phyloP scores from a whole-genome alignment of 331 rosid species.

The Pyrus hybrid region DNA sequence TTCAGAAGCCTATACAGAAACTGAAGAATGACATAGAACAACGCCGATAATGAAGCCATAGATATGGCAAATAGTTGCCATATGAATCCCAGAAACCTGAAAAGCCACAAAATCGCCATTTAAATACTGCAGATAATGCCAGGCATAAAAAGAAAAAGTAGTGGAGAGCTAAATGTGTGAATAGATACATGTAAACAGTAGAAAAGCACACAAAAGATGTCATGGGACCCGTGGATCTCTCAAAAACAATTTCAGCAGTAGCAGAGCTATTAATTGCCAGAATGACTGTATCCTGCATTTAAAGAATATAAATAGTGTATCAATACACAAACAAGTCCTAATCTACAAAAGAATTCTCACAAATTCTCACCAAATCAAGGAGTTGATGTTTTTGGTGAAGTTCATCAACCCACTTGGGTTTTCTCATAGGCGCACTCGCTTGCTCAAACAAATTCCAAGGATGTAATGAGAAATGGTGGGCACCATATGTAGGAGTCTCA shows the following conservation, averaged over 20 bases:
- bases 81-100: slow-evolving; percentile 48
- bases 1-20: slow-evolving; percentile 36
- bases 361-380: slow-evolving; percentile 56
- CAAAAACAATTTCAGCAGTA: slow-evolving; percentile 44
- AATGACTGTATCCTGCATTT: slow-evolving; percentile 61
- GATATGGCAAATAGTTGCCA: slow-evolving; percentile 56
- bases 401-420: slow-evolving; percentile 73
- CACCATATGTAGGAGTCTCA: slow-evolving; percentile 61
- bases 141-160: not conserved
- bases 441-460: slow-evolving; percentile 36
- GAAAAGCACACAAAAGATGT: slow-evolving; percentile 36
- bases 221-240: slow-evolving; percentile 28
- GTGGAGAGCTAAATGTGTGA: slow-evolving; percentile 2
- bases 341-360: slow-evolving; percentile 13
- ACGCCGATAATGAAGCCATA: slow-evolving; percentile 60
- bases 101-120: slow-evolving; percentile 25
- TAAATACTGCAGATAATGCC: slow-evolving; percentile 19
- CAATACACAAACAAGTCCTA: slow-evolving; percentile 7
- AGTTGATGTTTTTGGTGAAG: slow-evolving; percentile 49
- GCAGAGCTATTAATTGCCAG: slow-evolving; percentile 68
- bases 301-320: not conserved
- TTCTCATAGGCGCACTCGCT: slow-evolving; percentile 21
- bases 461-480: slow-evolving; percentile 61
- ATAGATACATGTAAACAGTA: slow-evolving; percentile 30
- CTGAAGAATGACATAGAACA: slow-evolving; percentile 58